A percentile compares a stretch with the other conserved stretches of the same genome.
Evolutionary conservation across 225 moss, liverwort and hornwort genomes (phyloP).

Genomic region (Takakia lepidozioides): DNA sequence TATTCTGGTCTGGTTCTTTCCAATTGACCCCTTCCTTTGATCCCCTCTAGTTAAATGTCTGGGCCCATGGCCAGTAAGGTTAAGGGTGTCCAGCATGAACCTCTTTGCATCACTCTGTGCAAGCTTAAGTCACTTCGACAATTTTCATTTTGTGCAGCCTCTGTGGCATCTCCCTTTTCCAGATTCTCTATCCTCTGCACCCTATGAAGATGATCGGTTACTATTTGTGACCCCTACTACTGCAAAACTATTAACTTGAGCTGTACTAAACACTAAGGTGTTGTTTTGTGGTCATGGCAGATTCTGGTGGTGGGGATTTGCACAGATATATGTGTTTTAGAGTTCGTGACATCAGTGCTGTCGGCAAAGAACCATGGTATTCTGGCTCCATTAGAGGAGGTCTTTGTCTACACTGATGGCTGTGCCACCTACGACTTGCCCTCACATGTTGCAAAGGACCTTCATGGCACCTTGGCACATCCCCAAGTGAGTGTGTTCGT

Average conservation of each 20-base stretch:
- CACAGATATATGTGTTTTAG: slow-evolving; percentile 88
- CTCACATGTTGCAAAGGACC: slow-evolving; percentile 28
- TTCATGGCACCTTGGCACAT: slow-evolving; percentile 31
- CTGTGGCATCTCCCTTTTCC: too few species aligned
- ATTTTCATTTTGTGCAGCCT: too few species aligned
- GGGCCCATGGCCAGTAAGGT: too few species aligned
- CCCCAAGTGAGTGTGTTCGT: slow-evolving; percentile 42
- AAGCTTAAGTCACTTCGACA: too few species aligned
- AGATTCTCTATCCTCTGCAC: too few species aligned
- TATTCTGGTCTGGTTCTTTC: background rate
- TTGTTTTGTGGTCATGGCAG: slow-evolving; percentile 29
- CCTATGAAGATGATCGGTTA: too few species aligned
- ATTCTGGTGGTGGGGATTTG: slow-evolving; percentile 81
- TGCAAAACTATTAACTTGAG: too few species aligned
- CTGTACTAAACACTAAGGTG: too few species aligned
- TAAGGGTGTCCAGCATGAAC: too few species aligned
- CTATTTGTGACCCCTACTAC: too few species aligned
- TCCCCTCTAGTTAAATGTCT: too few species aligned
- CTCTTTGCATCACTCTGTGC: too few species aligned
- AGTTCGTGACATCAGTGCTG: slow-evolving; percentile 57
- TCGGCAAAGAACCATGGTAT: slow-evolving; percentile 84
- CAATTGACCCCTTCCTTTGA: background rate
- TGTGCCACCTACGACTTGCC: slow-evolving; percentile 76
- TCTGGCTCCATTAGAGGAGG: slow-evolving; percentile 54
- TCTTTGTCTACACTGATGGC: slow-evolving; percentile 55